Base-by-base conservation (phyloP, 1,139 yeast genomes). In the Blastobotrys petasosporus region DNA sequence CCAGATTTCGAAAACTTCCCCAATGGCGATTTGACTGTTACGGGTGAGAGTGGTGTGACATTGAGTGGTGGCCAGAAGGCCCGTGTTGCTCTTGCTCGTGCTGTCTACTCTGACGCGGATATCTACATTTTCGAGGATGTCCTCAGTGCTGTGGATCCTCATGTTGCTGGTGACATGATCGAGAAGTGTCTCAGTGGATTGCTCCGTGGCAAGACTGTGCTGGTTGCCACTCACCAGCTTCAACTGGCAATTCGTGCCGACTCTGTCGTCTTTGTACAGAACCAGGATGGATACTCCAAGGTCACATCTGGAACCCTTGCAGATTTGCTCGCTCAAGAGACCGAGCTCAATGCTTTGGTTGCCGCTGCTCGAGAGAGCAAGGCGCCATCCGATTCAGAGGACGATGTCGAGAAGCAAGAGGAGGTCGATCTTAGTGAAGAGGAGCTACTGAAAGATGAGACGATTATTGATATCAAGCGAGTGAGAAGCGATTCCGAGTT, bases 61-160 rank as follows among this genome's bases (percentile, higher is more conserved):
- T 67, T 88, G 35, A 85, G 95, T 3, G 97, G 97, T 49, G 97
- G 97, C 37, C 97, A 88, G 64, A 88, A 88, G 66, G 94, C 95
- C 1, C 74, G 95, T 59, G 76, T 86, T 54, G 82, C 82, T 55
- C 69, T 88, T 48, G 96, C 96, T 1, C 75, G 96, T 58, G 85
- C 95, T 2, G 88, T 85, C 2, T 87, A 88, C 63, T 79, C 82
- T 33, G 70, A 77, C 47, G 68, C 73, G 31, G 87, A 83, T 50
- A 79, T 84, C 35, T 68, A 85, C 16, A 64, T 88, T 47, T 69
- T 88, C 51, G 96, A 88, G 61, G 96, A 88, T 65, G 94, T 87
- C 4, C 70, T 88, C 49, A 80, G 88, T 67, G 96, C 96, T 1
- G 96, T 88, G n/a, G 97, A 88, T 69, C 86, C 95, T 7, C 80